Base-by-base conservation (phyloP, 345 rosid genomes). In the Brassica incana region DNA sequence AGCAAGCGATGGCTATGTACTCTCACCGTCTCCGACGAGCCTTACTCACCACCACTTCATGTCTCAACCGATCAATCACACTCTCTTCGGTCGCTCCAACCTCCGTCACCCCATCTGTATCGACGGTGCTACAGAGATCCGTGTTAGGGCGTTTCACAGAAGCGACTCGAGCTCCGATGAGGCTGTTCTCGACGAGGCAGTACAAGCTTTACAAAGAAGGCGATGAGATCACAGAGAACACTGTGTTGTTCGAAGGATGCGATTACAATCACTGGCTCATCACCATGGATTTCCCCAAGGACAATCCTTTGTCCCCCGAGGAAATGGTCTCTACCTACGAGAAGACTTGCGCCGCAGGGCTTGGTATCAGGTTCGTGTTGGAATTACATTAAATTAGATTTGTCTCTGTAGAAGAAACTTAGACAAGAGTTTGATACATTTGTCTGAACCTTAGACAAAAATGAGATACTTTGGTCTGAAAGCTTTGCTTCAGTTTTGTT, bases 181-280 rank as follows among this genome's bases (percentile, higher is more conserved):
- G 83, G 5, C 74, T 89, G 6, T 78, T 68, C 52, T 79, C 89
- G 0, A 68, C 80, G 30, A 77, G 67, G 40, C 65, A 75, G 75
- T 79, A 77, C 54, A 86, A 84, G 65, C 62, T 88, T 8, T 88
- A 87, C 82, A 77, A 88, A 32, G 95, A 89, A 36, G 94, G 90
- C 3, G 95, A 91, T 70, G 91, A 91, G 69, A 88, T 95, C 6
- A 90, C 91, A 0, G 89, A 86, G 45, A 90, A 89, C 27, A 91
- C 91, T 12, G 79, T 93, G 3, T 83, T 93, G n/a, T 91, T 95
- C 69, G 93, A 90, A 80, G 98, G 98, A 6, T 91, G 95, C 65
- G 99, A 93, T 78, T 90, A 84, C 62, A 89, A 93, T 52, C 99
- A 93, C 82, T 96, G 97, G 99, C 90, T 95, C n/a, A 89, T 95